Conservation (phyloP, 495 filamentous ascomycete species). For the Tuber magnatum region DNA sequence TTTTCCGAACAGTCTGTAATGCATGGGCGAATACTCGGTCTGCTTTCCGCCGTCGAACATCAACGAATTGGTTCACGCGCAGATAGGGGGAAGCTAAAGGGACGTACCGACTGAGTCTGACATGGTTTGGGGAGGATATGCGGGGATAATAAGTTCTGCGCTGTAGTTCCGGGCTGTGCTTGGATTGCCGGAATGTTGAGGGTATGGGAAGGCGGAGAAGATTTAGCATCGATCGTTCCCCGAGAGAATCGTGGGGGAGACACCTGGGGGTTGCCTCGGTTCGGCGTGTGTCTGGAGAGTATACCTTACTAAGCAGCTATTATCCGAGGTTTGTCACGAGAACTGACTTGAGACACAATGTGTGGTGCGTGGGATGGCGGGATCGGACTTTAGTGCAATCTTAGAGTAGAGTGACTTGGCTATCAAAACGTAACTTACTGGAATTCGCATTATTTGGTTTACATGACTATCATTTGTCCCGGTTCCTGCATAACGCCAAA, state of each 20-base stretch:
- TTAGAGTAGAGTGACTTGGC: not conserved
- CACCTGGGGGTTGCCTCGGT: not conserved
- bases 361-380: not conserved
- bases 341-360: not conserved
- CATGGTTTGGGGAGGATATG: slow-evolving; percentile 16
- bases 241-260: not conserved
- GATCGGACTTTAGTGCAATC: not conserved
- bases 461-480: not conserved
- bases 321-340: not conserved
- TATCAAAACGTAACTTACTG: not conserved
- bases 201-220: not conserved
- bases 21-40: slow-evolving; percentile 98
- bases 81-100: slow-evolving; percentile 4
- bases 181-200: not conserved
- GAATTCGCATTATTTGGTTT: not conserved
- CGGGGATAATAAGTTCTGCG: not conserved
- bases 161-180: not conserved
- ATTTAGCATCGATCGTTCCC: not conserved
- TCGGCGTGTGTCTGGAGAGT: not conserved
- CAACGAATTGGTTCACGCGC: slow-evolving; percentile 7
- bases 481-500: not conserved
- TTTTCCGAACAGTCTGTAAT: slow-evolving; percentile 95
- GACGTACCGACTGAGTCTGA: slow-evolving; percentile 37
- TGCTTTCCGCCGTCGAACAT: slow-evolving; percentile 41
- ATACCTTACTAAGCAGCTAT: not conserved